Percentiles rank a stretch among this genome's conserved stretches.
phyloP scores from a whole-genome alignment of 495 filamentous ascomycete genomes.

The Penicillium parvum region DNA sequence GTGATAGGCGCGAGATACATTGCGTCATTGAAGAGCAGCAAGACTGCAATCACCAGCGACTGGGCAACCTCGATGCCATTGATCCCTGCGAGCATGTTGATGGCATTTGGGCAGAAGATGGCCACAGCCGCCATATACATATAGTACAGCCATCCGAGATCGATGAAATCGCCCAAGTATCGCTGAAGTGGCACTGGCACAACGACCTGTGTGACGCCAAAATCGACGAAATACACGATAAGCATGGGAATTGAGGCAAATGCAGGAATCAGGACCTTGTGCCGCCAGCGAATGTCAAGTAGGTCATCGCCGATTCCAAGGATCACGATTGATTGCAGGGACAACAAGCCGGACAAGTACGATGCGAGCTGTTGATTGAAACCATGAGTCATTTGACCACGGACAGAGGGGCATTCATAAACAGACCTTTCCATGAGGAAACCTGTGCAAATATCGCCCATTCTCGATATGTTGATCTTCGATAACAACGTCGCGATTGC shows the following conservation, averaged over 20 bases:
- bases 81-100: slow-evolving; percentile 97
- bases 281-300: slow-evolving; percentile 97
- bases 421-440: slow-evolving; percentile 86
- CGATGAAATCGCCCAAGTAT: slow-evolving; percentile 75
- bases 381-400: not conserved
- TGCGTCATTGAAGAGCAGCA: slow-evolving; percentile 85
- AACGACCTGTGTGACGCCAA: slow-evolving; percentile 92
- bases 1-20: slow-evolving; percentile 59
- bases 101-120: slow-evolving; percentile 96
- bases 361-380: slow-evolving; percentile 66
- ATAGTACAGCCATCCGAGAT: slow-evolving; percentile 91
- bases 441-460: slow-evolving; percentile 79
- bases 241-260: slow-evolving; percentile 92
- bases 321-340: slow-evolving; percentile 80
- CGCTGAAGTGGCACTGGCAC: slow-evolving; percentile 77
- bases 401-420: not conserved
- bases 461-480: slow-evolving; percentile 61
- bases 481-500: slow-evolving; percentile 80
- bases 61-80: slow-evolving; percentile 97
- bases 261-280: slow-evolving; percentile 96
- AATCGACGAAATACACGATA: slow-evolving; percentile 96
- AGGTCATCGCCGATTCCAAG: slow-evolving; percentile 94
- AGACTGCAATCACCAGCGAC: slow-evolving; percentile 80
- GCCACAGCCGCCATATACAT: slow-evolving; percentile 90
- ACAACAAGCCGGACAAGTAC: slow-evolving; percentile 90